Evolutionary conservation across 257 asterid genomes (phyloP).

Genomic region (Anisodus acutangulus): DNA sequence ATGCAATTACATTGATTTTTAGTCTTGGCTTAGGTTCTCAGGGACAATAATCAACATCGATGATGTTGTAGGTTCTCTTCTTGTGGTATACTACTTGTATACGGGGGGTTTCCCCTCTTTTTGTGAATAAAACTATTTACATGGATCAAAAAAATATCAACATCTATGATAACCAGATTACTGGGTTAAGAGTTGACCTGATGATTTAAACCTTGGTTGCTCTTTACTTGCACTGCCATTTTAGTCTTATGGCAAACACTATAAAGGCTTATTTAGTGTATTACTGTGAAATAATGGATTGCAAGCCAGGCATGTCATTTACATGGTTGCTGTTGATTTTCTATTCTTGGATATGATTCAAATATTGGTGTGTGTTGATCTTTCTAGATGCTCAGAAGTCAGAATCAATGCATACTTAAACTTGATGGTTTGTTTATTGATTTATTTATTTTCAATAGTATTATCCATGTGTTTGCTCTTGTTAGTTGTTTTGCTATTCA

Average conservation of each 20-base stretch:
- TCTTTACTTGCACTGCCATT: conserved; percentile 2
- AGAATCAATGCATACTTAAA: background rate
- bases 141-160: too few species aligned
- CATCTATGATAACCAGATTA: background rate
- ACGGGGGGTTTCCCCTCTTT: too few species aligned
- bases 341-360: conserved; percentile 14
- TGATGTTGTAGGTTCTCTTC: too few species aligned
- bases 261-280: conserved; percentile 1
- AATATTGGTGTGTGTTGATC: background rate
- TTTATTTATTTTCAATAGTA: background rate
- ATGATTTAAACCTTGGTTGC: background rate
- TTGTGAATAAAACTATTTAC: too few species aligned
- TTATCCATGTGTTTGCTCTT: background rate
- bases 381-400: background rate
- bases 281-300: too few species aligned
- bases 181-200: conserved; percentile 2
- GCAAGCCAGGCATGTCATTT: conserved; percentile 1
- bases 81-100: too few species aligned
- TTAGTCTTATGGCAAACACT: background rate
- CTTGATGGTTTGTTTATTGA: background rate
- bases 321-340: conserved; percentile 20
- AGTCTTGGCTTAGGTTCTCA: background rate
- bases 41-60: background rate
- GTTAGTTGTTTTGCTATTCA: conserved; percentile 7
- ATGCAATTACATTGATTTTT: background rate